Base-by-base conservation (phyloP, 163 green algal species). In the Volvox carteri region DNA sequence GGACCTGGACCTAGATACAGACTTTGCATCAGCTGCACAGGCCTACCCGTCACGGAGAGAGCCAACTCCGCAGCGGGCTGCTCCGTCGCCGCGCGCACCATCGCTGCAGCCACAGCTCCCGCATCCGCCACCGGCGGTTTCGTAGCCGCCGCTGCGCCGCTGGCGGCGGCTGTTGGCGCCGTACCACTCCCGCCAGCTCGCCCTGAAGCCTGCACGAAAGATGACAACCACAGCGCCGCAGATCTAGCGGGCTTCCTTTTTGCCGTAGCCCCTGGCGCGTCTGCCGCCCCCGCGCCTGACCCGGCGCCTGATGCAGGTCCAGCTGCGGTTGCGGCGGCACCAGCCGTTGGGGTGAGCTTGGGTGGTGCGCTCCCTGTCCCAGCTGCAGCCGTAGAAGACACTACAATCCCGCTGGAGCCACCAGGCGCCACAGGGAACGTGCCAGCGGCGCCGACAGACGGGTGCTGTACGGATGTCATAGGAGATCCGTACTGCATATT, bases 181-280 rank as follows among this genome's bases (percentile, higher is more conserved):
- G 35, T 44, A 44, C 62, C 67, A 65, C 11, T 44, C 70, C 73
- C 73, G 28, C 44, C 72, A 60, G 72, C 21, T 78, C 9, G 14
- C 4, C 78, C 78, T 3, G 65, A 42, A 23, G 78, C 78, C 39
- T 76, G 39, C 60, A 80, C 11, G 48, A 88, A 88, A 1, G 67
- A 70, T 33, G 81, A 44, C 7, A 88, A 46, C 81, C 81, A 88
- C 11, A 70, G 30, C 75, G 75, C 46, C 48, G 44, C 14, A 28
- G 41, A 19, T 46, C 48, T 84, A 23, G n/a, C 30, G 1, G 75
- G 12, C 48, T 70, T 84, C 46, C 68, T 84, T 52, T 84, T 70
- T 0, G 8, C n/a, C n/a, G n/a, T 3, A 37, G 75, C 48, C 46
- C 16, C 73, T 65, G n/a, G 44, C 19, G 37, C 52, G 3, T 54